Conservation (phyloP, 345 rosid genomes). For the Melaleuca quinquenervia region DNA sequence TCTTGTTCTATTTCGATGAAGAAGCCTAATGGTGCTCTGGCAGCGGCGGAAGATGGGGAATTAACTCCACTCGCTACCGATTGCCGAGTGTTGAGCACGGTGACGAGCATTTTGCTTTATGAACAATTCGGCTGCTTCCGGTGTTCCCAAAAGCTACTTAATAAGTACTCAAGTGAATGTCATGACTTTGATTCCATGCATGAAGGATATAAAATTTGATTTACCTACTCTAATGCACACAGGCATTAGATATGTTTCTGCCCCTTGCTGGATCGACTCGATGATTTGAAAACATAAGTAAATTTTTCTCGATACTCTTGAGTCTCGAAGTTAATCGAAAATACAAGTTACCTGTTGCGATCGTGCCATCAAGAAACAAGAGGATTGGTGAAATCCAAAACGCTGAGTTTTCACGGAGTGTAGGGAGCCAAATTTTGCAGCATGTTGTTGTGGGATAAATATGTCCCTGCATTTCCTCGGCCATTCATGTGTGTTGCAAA, state of each 20-base stretch:
- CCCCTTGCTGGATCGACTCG: neutral
- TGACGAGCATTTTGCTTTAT: neutral
- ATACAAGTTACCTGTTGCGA: neutral
- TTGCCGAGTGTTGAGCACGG: conserved; percentile 5
- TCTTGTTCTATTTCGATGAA: conserved; percentile 8
- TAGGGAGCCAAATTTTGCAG: neutral
- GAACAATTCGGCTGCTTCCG: neutral
- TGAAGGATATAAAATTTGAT: neutral
- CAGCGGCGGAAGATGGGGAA: neutral
- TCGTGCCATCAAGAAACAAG: neutral
- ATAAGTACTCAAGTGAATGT: neutral
- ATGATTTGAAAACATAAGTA: neutral
- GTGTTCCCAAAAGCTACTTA: neutral
- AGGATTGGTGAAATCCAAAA: neutral
- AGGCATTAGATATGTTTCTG: neutral
- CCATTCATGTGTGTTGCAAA: neutral
- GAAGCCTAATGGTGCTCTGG: neutral
- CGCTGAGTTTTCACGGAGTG: neutral
- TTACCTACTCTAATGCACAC: neutral
- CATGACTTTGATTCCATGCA: too few species aligned
- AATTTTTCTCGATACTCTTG: neutral
- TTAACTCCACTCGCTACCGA: conserved; percentile 7
- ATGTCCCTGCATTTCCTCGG: neutral
- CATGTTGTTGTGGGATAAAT: neutral
- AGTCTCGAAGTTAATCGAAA: neutral